Evolutionary conservation across 306 rosid genomes (phyloP).

Genomic region (Cercis canadensis): DNA sequence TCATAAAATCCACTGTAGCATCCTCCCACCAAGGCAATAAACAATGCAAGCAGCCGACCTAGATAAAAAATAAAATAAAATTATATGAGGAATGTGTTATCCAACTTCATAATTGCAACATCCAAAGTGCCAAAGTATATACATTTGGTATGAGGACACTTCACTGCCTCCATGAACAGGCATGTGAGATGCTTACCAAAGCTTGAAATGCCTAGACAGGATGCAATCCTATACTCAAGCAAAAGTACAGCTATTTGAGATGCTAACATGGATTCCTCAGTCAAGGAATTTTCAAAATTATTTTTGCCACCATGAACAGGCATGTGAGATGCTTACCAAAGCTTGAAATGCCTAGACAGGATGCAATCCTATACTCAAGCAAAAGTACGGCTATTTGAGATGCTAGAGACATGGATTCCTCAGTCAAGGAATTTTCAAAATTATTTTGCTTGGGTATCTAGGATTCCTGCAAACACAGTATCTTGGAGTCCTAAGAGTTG

Average conservation of each 20-base stretch:
- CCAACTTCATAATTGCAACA: conserved; percentile 24
- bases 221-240: background rate
- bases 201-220: conserved; percentile 11
- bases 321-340: background rate
- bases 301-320: background rate
- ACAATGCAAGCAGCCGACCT: conserved; percentile 91
- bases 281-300: background rate
- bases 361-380: background rate
- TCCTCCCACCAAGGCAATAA: conserved; percentile 90
- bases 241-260: conserved; percentile 4
- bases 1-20: conserved; percentile 82
- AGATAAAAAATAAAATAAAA: background rate
- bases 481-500: conserved; percentile 4
- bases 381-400: conserved; percentile 5
- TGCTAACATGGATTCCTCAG: background rate
- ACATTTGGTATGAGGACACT: conserved; percentile 6
- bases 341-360: conserved; percentile 6
- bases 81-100: conserved; percentile 28
- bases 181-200: background rate
- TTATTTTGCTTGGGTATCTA: background rate
- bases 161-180: background rate
- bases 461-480: background rate
- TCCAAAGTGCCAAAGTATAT: conserved; percentile 24
- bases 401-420: background rate
- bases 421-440: background rate